Evolutionary conservation across 257 asterid species (phyloP).

Genomic region (Solanum paucissectum): DNA sequence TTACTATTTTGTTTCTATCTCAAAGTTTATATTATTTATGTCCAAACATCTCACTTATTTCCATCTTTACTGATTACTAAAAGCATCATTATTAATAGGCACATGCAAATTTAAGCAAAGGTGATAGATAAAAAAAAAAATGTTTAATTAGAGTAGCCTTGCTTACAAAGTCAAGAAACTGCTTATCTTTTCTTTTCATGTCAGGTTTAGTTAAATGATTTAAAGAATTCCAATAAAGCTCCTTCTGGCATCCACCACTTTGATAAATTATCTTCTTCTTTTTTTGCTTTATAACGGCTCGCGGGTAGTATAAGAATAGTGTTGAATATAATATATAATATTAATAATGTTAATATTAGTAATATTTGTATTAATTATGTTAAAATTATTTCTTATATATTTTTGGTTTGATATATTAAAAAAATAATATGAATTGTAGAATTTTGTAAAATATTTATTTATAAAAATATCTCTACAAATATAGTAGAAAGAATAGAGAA

Average conservation of each 20-base stretch:
- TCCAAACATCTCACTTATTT: background rate
- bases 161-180: background rate
- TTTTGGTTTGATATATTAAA: no score
- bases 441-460: no score
- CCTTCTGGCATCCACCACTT: slow-evolving; percentile 4
- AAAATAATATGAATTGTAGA: fast-evolving
- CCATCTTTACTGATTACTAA: background rate
- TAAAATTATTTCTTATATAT: fast-evolving
- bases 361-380: no score
- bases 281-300: background rate
- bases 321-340: no score
- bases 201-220: background rate
- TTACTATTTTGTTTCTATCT: no score
- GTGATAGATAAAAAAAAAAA: background rate
- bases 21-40: background rate
- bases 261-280: background rate
- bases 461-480: no score
- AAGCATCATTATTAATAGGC: background rate
- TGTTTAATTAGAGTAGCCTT: background rate
- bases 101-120: background rate
- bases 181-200: background rate
- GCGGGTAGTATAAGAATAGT: no score
- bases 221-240: background rate
- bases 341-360: no score
- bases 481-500: background rate